A percentile compares a stretch with the other conserved stretches of the same genome.
These are phyloP conservation scores for Sisymbrium irio DNA, from an alignment of 345 rosid species.

Conservation along the genomic window DNA sequence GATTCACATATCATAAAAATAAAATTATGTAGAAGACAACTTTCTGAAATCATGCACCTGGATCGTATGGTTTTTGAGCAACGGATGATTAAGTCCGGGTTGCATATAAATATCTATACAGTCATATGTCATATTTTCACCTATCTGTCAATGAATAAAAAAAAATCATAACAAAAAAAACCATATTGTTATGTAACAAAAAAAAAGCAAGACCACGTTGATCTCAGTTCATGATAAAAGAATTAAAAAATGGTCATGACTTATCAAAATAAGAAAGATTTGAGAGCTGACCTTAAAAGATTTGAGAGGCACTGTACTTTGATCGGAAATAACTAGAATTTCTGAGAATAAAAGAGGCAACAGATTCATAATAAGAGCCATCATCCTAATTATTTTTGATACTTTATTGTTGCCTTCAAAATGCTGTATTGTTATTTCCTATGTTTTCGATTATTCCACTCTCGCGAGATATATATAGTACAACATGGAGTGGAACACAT, in stretches of 20 bases:
- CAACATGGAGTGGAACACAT: too few species aligned
- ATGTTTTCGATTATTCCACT: too few species aligned
- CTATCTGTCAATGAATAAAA: background rate
- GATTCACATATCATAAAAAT: background rate
- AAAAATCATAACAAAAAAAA: background rate
- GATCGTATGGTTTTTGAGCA: constrained; percentile 7
- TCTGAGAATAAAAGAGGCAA: background rate
- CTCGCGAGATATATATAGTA: too few species aligned
- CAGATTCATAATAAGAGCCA: background rate
- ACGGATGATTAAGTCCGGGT: constrained; percentile 21
- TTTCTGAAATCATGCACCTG: background rate
- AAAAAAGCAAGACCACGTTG: too few species aligned
- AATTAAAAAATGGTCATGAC: background rate
- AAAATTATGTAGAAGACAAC: background rate
- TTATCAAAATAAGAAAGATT: background rate
- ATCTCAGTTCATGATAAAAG: too few species aligned
- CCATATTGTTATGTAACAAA: too few species aligned
- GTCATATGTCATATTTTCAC: constrained; percentile 22
- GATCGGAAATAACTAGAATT: background rate
- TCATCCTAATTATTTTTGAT: background rate
- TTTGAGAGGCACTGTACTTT: background rate
- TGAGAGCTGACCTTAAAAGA: constrained; percentile 8
- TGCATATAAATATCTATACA: constrained; percentile 21
- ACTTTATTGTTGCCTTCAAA: background rate
- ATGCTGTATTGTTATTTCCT: too few species aligned